Conservation (phyloP, 1,284 basidiomycete species). For the Ganoderma lingzhi region DNA sequence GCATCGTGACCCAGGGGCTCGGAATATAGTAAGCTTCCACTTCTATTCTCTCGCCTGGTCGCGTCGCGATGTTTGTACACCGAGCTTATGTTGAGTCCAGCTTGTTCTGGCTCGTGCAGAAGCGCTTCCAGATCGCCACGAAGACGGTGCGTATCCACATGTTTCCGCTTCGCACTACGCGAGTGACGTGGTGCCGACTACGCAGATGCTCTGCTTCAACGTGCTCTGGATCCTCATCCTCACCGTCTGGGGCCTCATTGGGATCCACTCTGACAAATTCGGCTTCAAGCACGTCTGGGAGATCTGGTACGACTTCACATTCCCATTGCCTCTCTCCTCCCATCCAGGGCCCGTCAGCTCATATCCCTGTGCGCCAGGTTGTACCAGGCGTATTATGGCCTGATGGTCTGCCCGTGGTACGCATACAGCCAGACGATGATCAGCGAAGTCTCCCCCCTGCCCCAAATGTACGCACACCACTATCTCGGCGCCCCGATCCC, state of each 20-base stretch:
- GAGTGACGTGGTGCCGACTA: constrained; percentile 15
- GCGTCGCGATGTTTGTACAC: not conserved
- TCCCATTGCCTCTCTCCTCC: not conserved
- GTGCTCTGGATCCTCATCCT: constrained; percentile 77
- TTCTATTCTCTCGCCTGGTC: not conserved
- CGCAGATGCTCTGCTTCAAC: constrained; percentile 76
- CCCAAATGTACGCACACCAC: constrained; percentile 63
- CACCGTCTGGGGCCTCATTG: constrained; percentile 80
- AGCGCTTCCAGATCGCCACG: constrained; percentile 73
- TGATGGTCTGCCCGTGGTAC: constrained; percentile 88
- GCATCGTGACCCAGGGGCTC: constrained; percentile 75
- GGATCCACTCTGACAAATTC: constrained; percentile 77
- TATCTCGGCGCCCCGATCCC: not conserved
- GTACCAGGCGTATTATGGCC: constrained; percentile 78
- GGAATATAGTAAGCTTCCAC: constrained; percentile 73
- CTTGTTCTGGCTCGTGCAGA: constrained; percentile 82
- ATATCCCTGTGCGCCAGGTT: constrained; percentile 48
- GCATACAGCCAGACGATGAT: constrained; percentile 89
- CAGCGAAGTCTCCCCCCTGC: constrained; percentile 79
- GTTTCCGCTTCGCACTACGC: not conserved
- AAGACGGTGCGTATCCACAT: constrained; percentile 57
- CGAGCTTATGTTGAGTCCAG: constrained; percentile 43
- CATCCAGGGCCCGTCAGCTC: not conserved
- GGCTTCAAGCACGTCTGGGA: constrained; percentile 88
- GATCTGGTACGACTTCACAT: constrained; percentile 60